These are phyloP conservation scores for Entomortierella parvispora DNA, from an alignment of 192 early-diverging fungal genomes.

Conservation along the genomic window DNA sequence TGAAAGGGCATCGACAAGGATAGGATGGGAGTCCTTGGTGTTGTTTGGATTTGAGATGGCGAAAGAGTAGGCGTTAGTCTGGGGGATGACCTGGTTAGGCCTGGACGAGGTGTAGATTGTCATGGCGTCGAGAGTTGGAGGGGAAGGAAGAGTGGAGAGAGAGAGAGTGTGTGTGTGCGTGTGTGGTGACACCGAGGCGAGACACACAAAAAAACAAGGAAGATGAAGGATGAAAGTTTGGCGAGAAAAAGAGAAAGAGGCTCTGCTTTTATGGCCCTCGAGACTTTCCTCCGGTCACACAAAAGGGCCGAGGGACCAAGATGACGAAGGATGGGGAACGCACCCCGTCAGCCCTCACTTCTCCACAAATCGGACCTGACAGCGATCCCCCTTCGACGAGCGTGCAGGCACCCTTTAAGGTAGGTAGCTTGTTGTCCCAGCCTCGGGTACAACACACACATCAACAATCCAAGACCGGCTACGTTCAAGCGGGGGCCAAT, in stretches of 20 bases:
- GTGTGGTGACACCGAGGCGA: background rate
- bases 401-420: no score
- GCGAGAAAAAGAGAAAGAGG: no score
- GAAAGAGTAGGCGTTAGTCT: constrained; percentile 56
- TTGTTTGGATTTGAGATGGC: constrained; percentile 51
- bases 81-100: constrained; percentile 52
- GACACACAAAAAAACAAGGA: no score
- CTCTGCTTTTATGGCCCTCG: no score
- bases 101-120: constrained; percentile 52
- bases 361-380: no score
- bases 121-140: background rate
- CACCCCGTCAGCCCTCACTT: no score
- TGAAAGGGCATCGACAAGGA: constrained; percentile 57
- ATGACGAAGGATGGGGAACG: background rate
- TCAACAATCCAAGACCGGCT: no score
- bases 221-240: no score
- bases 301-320: background rate
- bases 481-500: no score
- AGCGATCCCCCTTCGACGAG: no score
- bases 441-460: no score
- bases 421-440: no score
- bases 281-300: background rate
- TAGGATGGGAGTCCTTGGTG: constrained; percentile 42
- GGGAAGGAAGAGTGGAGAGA: background rate
- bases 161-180: background rate